These are phyloP conservation scores for Camelina laxa DNA, from an alignment of 345 rosid genomes.

Conservation along the genomic window DNA sequence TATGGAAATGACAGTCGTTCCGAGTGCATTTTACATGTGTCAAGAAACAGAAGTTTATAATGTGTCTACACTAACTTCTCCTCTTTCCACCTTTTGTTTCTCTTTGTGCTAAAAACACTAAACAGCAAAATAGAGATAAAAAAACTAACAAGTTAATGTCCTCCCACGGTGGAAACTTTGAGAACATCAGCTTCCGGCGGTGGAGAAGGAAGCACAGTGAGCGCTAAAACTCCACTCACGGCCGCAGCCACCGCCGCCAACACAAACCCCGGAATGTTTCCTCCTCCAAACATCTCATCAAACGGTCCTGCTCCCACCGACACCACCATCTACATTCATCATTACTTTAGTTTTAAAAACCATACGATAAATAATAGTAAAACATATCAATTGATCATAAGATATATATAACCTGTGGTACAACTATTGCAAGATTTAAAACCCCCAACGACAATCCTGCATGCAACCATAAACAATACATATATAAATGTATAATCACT, in stretches of 20 bases:
- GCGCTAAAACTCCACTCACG: constrained; percentile 57
- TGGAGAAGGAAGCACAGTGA: constrained; percentile 72
- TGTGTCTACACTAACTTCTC: background rate
- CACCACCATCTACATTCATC: constrained; percentile 64
- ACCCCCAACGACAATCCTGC: constrained; percentile 86
- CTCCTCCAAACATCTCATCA: constrained; percentile 80
- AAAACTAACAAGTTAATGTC: constrained; percentile 2
- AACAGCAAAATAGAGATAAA: background rate
- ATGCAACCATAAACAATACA: background rate
- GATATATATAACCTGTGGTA: constrained; percentile 63
- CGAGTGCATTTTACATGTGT: constrained; percentile 29
- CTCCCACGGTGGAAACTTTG: constrained; percentile 37
- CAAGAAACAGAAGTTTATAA: constrained; percentile 1
- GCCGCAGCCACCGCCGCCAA: constrained; percentile 69
- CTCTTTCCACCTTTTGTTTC: constrained; percentile 19
- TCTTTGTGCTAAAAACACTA: background rate
- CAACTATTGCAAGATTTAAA: constrained; percentile 75
- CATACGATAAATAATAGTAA: background rate
- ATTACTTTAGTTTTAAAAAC: background rate
- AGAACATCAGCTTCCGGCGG: constrained; percentile 48
- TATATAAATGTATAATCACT: too few relatives aligned
- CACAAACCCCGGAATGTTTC: constrained; percentile 73
- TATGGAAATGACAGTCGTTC: constrained; percentile 14
- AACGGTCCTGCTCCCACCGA: constrained; percentile 67
- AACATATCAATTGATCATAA: background rate